Evolutionary conservation across 495 filamentous ascomycete genomes (phyloP).

Genomic region (Pyrenula aspistea): DNA sequence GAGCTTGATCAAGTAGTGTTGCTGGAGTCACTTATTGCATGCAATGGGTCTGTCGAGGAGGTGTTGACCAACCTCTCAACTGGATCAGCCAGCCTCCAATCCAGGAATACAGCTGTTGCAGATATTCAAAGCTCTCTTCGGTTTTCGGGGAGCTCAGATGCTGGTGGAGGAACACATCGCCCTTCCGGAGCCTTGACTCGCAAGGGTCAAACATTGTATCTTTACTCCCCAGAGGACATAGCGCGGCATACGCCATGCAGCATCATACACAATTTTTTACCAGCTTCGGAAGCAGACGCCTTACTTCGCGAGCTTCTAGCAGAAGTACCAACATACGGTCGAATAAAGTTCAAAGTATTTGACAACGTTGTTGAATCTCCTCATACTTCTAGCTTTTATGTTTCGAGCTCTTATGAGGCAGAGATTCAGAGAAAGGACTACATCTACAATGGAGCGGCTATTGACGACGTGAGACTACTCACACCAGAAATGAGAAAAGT

Average conservation of each 20-base stretch:
- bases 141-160: slow-evolving; percentile 2
- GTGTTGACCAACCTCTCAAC: slow-evolving; percentile 40
- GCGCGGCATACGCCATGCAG: slow-evolving; percentile 74
- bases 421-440: slow-evolving; percentile 62
- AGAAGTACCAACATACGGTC: slow-evolving; percentile 63
- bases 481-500: slow-evolving; percentile 59
- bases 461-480: slow-evolving; percentile 62
- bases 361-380: slow-evolving; percentile 71
- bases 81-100: slow-evolving; percentile 7
- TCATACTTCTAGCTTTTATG: slow-evolving; percentile 73
- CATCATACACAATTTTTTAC: slow-evolving; percentile 84
- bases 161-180: slow-evolving; percentile 19
- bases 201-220: slow-evolving; percentile 71
- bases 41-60: slow-evolving; percentile 62
- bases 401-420: slow-evolving; percentile 50
- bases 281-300: slow-evolving; percentile 51
- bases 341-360: slow-evolving; percentile 72
- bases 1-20: slow-evolving; percentile 47
- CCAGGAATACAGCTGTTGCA: slow-evolving; percentile 23
- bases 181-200: slow-evolving; percentile 42
- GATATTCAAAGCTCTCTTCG: slow-evolving; percentile 48
- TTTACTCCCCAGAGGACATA: slow-evolving; percentile 70
- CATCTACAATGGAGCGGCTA: slow-evolving; percentile 64
- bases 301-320: slow-evolving; percentile 65
- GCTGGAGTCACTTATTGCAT: slow-evolving; percentile 65